These are phyloP conservation scores for Cicer pinnatifidum DNA, from an alignment of 306 rosid species.

Conservation along the genomic window DNA sequence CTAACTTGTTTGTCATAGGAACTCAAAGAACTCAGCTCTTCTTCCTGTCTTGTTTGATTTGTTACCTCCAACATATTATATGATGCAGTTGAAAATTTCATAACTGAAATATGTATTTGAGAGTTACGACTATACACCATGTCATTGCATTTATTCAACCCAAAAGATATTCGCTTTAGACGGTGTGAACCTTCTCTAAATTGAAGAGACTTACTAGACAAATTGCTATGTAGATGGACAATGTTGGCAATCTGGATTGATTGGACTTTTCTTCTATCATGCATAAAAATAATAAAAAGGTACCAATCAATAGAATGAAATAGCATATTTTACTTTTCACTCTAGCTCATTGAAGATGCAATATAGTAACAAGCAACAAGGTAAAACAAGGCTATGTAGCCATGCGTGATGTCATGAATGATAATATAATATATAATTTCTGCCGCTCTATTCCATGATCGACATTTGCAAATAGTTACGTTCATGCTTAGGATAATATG, in stretches of 20 bases:
- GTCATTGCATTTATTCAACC: constrained; percentile 38
- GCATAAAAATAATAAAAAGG: constrained; percentile 30
- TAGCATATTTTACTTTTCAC: constrained; percentile 39
- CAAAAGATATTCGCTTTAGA: constrained; percentile 49
- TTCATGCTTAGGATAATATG: not conserved
- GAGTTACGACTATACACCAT: constrained; percentile 34
- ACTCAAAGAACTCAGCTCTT: constrained; percentile 35
- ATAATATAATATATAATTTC: constrained; percentile 14
- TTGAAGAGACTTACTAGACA: constrained; percentile 44
- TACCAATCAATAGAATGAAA: constrained; percentile 29
- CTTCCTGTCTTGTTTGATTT: constrained; percentile 36
- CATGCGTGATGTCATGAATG: not conserved
- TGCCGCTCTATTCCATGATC: not conserved
- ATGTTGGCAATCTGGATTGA: constrained; percentile 47
- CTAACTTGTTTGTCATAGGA: constrained; percentile 29
- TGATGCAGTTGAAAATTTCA: constrained; percentile 49
- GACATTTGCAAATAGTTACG: not conserved
- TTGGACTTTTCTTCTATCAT: constrained; percentile 56
- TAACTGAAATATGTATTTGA: constrained; percentile 40
- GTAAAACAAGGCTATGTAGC: constrained; percentile 20
- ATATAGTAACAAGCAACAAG: constrained; percentile 25
- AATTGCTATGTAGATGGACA: constrained; percentile 39
- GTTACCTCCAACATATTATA: constrained; percentile 35
- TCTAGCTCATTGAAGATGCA: constrained; percentile 29
- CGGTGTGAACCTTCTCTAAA: constrained; percentile 50